Evolutionary conservation across 257 asterid species (phyloP).

Genomic region (Nicotiana obtusifolia): DNA sequence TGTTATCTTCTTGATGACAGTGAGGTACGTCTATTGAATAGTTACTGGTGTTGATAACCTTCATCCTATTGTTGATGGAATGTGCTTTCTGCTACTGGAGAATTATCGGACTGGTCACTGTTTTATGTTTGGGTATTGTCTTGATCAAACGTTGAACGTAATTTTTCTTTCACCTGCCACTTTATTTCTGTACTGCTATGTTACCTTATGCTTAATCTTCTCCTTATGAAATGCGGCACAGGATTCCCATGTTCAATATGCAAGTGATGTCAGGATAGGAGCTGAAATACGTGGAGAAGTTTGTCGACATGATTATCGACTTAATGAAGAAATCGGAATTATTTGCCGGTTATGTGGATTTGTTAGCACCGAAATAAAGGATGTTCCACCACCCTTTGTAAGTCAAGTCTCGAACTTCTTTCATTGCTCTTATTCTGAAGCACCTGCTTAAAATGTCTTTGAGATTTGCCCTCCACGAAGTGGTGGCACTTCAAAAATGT

Average conservation of each 20-base stretch:
- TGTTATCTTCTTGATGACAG: slow-evolving; percentile 65
- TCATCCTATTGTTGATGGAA: not conserved
- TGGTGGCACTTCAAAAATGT: not conserved
- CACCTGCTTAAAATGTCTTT: not conserved
- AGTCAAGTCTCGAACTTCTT: slow-evolving; percentile 24
- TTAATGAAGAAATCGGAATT: slow-evolving; percentile 80
- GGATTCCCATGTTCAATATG: slow-evolving; percentile 33
- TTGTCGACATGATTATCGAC: slow-evolving; percentile 73
- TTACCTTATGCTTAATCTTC: not conserved
- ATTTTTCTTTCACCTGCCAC: not conserved
- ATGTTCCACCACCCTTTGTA: slow-evolving; percentile 81
- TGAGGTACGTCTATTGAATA: slow-evolving; percentile 42
- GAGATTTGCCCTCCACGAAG: not conserved
- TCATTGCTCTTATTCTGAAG: not conserved
- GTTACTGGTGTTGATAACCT: not conserved
- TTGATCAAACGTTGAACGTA: not conserved
- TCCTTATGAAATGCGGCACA: slow-evolving; percentile 19
- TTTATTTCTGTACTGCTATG: not conserved
- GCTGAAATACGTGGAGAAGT: slow-evolving; percentile 20
- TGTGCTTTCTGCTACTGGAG: not conserved
- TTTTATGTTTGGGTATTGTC: not conserved
- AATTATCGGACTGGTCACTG: not conserved
- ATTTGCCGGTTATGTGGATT: slow-evolving; percentile 74
- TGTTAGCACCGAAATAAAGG: slow-evolving; percentile 74
- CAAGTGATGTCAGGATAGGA: slow-evolving; percentile 29